These are phyloP conservation scores for Juglanconis sp. DNA, from an alignment of 2,329 filamentous ascomycete species.

Conservation along the genomic window DNA sequence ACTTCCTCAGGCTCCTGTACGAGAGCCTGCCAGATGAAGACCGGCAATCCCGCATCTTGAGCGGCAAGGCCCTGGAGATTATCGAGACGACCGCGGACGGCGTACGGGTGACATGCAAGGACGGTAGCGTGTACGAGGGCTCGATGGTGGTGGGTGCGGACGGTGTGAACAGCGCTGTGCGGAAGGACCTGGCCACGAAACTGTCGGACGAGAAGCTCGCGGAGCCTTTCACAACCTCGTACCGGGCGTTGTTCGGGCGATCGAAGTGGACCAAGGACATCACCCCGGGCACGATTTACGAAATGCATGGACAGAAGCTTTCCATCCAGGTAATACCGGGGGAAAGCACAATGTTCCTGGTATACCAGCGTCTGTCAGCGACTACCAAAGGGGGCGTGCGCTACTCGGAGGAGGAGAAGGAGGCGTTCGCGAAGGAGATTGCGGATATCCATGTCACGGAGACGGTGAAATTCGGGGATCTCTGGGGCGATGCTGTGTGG, in stretches of 20 bases:
- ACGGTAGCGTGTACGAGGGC: conserved; percentile 23
- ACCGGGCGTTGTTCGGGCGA: conserved; percentile 19
- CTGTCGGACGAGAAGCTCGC: conserved; percentile 9
- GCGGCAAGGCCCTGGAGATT: conserved; percentile 19
- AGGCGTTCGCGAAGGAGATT: conserved; percentile 9
- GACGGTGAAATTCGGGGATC: conserved; percentile 16
- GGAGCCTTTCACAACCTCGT: conserved; percentile 18
- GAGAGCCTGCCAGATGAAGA: conserved; percentile 18
- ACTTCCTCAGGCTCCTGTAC: conserved; percentile 21
- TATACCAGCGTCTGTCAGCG: conserved; percentile 18
- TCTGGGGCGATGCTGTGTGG: conserved; percentile 11
- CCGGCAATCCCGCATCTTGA: conserved; percentile 17
- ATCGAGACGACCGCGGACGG: conserved; percentile 19
- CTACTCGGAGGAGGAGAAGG: conserved; percentile 18
- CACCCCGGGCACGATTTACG: conserved; percentile 9
- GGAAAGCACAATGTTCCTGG: conserved; percentile 16
- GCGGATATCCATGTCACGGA: conserved; percentile 16
- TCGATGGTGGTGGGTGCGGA: conserved; percentile 26
- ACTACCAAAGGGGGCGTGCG: conserved; percentile 12
- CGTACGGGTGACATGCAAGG: conserved; percentile 20
- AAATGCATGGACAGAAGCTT: conserved; percentile 16
- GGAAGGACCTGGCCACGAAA: conserved; percentile 19
- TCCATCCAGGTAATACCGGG: conserved; percentile 15
- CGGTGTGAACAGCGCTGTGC: conserved; percentile 24
- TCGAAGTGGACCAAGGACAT: conserved; percentile 10